Evolutionary conservation across 768 basidiomycete species (phyloP).

Genomic region (Amanita phalloides): DNA sequence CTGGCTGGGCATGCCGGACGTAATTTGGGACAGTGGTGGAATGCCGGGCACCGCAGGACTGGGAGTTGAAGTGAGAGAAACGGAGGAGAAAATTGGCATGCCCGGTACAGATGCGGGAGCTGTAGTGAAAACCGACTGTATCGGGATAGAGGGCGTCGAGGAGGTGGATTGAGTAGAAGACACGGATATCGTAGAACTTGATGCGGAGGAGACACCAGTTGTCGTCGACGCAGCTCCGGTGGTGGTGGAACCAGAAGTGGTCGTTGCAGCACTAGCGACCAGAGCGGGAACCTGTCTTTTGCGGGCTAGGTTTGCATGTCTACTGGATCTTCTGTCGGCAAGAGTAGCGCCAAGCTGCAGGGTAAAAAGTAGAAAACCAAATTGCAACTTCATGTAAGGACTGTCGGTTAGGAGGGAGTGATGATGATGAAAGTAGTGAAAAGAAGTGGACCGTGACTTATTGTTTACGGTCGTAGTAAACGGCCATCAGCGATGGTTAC

Average conservation of each 20-base stretch:
- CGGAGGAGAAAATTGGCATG: not conserved
- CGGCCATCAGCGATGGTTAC: too few species aligned
- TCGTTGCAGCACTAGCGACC: not conserved
- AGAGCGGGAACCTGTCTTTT: conserved; percentile 23
- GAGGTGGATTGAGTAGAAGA: conserved; percentile 7
- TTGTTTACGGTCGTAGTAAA: not conserved
- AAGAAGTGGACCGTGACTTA: not conserved
- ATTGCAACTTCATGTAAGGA: conserved; percentile 34
- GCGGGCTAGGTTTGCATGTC: conserved; percentile 26
- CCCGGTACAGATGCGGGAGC: not conserved
- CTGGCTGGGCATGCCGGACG: conserved; percentile 4
- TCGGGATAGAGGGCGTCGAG: not conserved
- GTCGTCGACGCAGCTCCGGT: not conserved
- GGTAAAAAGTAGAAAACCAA: conserved; percentile 34
- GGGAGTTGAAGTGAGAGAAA: not conserved
- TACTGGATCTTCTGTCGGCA: conserved; percentile 23
- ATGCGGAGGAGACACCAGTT: not conserved
- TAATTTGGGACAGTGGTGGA: not conserved
- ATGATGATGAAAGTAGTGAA: conserved; percentile 8
- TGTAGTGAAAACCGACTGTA: not conserved
- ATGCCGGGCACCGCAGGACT: conserved; percentile 2
- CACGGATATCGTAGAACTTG: not conserved
- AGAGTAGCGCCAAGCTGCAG: conserved; percentile 23
- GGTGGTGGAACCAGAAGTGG: not conserved
- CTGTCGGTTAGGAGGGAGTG: conserved; percentile 12